A percentile compares a stretch with the other conserved stretches of the same genome.
Evolutionary conservation across 2,329 filamentous ascomycete species (phyloP).

Genomic region (Talaromyces amestolkiae): DNA sequence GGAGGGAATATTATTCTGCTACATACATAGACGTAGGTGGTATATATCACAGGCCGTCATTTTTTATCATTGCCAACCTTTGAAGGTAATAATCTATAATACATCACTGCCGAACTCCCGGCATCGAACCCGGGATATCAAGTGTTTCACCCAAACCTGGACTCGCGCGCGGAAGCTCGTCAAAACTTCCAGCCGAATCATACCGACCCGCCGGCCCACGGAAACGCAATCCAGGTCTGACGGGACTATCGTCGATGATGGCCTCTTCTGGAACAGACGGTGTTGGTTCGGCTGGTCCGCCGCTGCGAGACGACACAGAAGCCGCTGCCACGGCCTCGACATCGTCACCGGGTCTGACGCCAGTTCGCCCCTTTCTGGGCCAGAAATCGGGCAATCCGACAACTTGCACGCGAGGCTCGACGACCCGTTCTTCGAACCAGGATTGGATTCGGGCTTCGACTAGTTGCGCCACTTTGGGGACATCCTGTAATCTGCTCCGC

Average conservation of each 20-base stretch:
- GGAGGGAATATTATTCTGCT: neutral
- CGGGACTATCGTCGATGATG: constrained; percentile 22
- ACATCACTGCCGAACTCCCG: constrained; percentile 17
- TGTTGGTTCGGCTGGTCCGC: constrained; percentile 28
- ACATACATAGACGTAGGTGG: neutral
- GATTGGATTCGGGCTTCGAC: constrained; percentile 63
- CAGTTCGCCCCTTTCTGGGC: constrained; percentile 56
- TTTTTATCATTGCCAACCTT: neutral
- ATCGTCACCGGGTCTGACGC: constrained; percentile 44
- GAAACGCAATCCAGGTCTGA: constrained; percentile 36
- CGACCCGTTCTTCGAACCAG: constrained; percentile 66
- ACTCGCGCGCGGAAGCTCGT: constrained; percentile 30
- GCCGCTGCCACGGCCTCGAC: constrained; percentile 30
- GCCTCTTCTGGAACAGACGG: constrained; percentile 20
- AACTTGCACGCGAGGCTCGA: constrained; percentile 64
- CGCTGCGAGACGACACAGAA: constrained; percentile 32
- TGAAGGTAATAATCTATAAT: neutral
- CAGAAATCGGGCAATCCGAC: constrained; percentile 62
- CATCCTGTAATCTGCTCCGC: constrained; percentile 61
- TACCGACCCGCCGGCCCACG: constrained; percentile 26
- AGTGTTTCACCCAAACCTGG: constrained; percentile 39
- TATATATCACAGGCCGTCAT: neutral
- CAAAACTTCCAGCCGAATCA: constrained; percentile 28
- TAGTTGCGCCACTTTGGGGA: constrained; percentile 65
- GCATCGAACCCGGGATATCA: constrained; percentile 42